These are phyloP conservation scores for Paspalum notatum DNA, from an alignment of 176 grass and related monocot species.

Conservation along the genomic window DNA sequence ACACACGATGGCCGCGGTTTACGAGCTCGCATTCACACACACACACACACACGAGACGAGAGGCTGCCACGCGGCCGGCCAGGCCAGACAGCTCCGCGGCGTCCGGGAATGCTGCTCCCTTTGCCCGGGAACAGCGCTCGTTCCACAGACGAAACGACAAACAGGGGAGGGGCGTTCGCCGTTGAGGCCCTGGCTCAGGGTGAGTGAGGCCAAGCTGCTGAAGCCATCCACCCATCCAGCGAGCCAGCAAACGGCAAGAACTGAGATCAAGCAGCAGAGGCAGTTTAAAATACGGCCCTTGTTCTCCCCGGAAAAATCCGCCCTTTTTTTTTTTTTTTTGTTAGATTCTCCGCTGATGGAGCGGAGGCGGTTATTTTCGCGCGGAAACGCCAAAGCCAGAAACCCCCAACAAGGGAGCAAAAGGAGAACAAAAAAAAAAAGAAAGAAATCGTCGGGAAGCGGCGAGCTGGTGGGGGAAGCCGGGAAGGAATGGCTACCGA, in stretches of 20 bases:
- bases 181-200: conserved; percentile 13
- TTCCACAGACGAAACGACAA: conserved; percentile 31
- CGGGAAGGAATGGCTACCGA: conserved; percentile 58
- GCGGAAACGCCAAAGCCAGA: conserved; percentile 24
- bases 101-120: conserved; percentile 32
- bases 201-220: too few relatives aligned
- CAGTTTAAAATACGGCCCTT: conserved; percentile 29
- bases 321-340: conserved; percentile 8
- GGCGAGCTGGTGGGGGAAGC: background rate
- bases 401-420: too few relatives aligned
- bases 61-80: conserved; percentile 33
- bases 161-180: conserved; percentile 21
- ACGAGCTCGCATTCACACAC: too few relatives aligned
- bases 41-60: too few relatives aligned
- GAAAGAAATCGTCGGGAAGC: background rate
- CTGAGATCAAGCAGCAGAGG: background rate
- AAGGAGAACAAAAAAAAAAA: background rate
- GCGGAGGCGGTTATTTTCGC: conserved; percentile 5
- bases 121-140: conserved; percentile 23
- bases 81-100: conserved; percentile 25
- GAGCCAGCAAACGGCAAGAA: background rate
- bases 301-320: conserved; percentile 8
- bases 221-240: background rate
- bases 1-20: too few relatives aligned
- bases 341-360: conserved; percentile 15